Conservation (phyloP, 2,329 filamentous ascomycete genomes). For the Penicillium sp. region DNA sequence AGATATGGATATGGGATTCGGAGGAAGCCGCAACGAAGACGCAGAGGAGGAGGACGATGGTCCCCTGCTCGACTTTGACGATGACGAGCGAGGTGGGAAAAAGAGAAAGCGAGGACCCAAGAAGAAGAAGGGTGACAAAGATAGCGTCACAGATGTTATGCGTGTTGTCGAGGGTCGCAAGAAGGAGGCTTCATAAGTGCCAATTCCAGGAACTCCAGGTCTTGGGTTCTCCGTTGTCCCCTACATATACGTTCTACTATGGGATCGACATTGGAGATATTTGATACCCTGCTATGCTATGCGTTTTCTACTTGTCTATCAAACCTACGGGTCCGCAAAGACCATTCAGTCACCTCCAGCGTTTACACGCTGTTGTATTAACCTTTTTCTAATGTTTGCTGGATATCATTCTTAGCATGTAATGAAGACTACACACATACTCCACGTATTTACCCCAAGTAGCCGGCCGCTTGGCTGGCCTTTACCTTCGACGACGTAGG, state of each 20-base stretch:
- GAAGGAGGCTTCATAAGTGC: conserved; percentile 30
- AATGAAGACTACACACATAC: neutral
- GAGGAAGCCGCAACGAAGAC: conserved; percentile 80
- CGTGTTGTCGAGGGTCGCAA: conserved; percentile 69
- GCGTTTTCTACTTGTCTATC: neutral
- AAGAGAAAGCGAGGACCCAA: conserved; percentile 57
- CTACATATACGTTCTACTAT: neutral
- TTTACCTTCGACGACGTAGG: neutral
- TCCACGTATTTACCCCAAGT: neutral
- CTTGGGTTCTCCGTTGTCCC: neutral
- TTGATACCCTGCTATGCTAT: conserved; percentile 2
- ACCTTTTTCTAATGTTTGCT: neutral
- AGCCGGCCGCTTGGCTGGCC: no score
- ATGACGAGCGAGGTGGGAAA: conserved; percentile 32
- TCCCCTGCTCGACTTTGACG: conserved; percentile 58
- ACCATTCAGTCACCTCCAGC: no score
- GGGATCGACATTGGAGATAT: neutral
- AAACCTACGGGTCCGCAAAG: neutral
- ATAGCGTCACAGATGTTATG: conserved; percentile 78
- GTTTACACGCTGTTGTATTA: neutral
- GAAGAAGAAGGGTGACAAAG: conserved; percentile 53
- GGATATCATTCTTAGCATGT: neutral
- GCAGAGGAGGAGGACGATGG: conserved; percentile 72
- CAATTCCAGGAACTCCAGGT: neutral
- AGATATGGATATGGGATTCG: conserved; percentile 94